These are phyloP conservation scores for Detonula confervacea DNA, from an alignment of 352 stramenopile species.

Conservation along the genomic window DNA sequence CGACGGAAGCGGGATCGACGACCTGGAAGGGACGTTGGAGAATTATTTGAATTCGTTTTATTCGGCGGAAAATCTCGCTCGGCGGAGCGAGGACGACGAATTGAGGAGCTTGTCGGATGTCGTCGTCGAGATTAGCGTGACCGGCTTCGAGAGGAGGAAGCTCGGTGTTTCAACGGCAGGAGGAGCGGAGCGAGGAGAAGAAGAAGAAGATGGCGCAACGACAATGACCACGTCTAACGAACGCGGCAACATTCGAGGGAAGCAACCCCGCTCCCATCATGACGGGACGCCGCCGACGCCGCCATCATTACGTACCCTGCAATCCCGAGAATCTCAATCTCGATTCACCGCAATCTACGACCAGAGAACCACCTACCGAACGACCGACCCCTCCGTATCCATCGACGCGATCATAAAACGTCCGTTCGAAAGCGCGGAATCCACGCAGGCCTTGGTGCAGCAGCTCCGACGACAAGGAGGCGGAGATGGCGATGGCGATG, in stretches of 20 bases:
- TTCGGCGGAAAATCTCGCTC: conserved; percentile 12
- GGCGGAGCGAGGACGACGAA: conserved; percentile 14
- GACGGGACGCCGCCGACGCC: too few relatives aligned
- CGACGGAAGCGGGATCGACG: conserved; percentile 14
- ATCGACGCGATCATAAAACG: conserved; percentile 27
- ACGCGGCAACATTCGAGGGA: background rate
- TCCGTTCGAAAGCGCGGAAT: conserved; percentile 35
- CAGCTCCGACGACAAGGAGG: too few relatives aligned
- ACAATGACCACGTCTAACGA: too few relatives aligned
- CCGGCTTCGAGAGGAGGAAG: conserved; percentile 18
- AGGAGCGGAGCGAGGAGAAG: background rate
- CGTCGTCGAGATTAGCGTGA: conserved; percentile 22
- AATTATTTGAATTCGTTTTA: conserved; percentile 48
- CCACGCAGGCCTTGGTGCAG: conserved; percentile 21
- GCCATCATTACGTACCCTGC: conserved; percentile 27
- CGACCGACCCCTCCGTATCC: conserved; percentile 27
- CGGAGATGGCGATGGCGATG: too few relatives aligned
- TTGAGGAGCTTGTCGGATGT: conserved; percentile 39
- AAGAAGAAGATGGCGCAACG: background rate
- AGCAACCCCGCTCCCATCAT: background rate
- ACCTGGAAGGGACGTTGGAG: conserved; percentile 27
- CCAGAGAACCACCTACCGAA: conserved; percentile 49
- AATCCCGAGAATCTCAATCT: background rate
- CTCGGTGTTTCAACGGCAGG: too few relatives aligned
- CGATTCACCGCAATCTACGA: conserved; percentile 33